Evolutionary conservation across 495 filamentous ascomycete genomes (phyloP), one percentile per base, ranked within the genome.

Genomic region (Daldinia bambusicola): DNA sequence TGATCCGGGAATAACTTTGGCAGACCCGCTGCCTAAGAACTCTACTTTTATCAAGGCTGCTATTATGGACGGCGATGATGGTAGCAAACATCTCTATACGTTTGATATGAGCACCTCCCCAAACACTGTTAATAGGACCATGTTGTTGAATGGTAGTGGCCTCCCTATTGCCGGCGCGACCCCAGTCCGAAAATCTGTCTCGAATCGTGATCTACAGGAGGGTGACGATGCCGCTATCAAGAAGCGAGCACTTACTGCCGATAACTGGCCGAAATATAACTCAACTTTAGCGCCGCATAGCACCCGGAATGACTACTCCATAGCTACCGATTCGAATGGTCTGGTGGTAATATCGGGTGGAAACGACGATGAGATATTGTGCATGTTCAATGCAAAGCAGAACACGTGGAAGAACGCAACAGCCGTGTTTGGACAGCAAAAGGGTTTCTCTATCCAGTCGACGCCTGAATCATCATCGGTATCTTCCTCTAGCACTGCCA

Each of bases 321-420:
- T 87, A 31, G 83, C 85, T 13, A 72, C 78, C 34, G 83, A 84
- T 61, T 43, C 80, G 6, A 79, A 88, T 31, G 90, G 90, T 13
- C 70, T 93, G 67, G 90, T 94, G 1, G 91, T 96, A 8, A 88
- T 97, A 50, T 87, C 88, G 18, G 91, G 94, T 70, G 95, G 94
- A 32, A 88, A 88, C 71, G 81, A 83, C 14, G 79, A 89, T 2
- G 83, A 90, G 63, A 80, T 88, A 1, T 63, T 99, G 20, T 88
- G 85, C 66, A 90, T 99, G 68, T 99, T 97, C 80, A 86, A 98
- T 75, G 87, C 90, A 56, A 88, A 85, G 26, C 79, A 86, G 56
- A 97, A 98, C 75, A 79, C 83, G 68, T 99, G 95, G 95, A 77
- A 90, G 20, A 92, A 98, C 79, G 84, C 93, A 0, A 90, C 87